Evolutionary conservation across 2,329 filamentous ascomycete genomes (phyloP).

Genomic region (Moelleriella libera): DNA sequence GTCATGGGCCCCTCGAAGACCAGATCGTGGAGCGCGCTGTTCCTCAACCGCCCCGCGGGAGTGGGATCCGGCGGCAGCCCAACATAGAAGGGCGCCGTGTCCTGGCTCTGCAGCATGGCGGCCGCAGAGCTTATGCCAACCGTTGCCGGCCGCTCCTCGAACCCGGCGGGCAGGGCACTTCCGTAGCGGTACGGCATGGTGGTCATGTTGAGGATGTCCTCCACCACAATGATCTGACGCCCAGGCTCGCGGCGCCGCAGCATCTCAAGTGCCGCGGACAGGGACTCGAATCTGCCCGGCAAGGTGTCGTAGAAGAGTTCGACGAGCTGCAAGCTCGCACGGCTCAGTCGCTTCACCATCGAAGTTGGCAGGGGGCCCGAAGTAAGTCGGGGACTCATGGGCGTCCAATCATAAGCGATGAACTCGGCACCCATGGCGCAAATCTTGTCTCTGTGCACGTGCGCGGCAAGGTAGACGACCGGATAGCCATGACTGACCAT

Average conservation of each 20-base stretch:
- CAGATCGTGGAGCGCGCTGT: conserved; percentile 8
- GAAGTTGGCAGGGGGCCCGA: neutral
- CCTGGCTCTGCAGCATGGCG: neutral
- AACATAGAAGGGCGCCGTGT: conserved; percentile 10
- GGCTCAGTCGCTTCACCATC: neutral
- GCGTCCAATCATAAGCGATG: neutral
- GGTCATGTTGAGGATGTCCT: conserved; percentile 15
- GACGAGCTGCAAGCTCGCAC: neutral
- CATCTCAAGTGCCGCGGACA: conserved; percentile 7
- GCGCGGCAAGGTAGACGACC: conserved; percentile 18
- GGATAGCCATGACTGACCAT: conserved; percentile 21
- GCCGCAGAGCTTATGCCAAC: conserved; percentile 16
- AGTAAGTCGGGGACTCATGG: neutral
- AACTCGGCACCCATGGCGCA: neutral
- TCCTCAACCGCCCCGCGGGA: conserved; percentile 13
- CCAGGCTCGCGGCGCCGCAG: conserved; percentile 11
- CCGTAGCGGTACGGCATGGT: conserved; percentile 14
- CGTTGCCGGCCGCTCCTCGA: conserved; percentile 8
- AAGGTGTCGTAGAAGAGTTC: neutral
- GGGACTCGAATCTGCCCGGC: neutral
- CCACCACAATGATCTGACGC: conserved; percentile 17
- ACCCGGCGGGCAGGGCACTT: conserved; percentile 11
- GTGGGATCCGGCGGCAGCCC: conserved; percentile 15
- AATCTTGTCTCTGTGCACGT: neutral
- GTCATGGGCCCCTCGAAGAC: conserved; percentile 5